phyloP scores from a whole-genome alignment of 768 basidiomycete species.

The Russula sp. region DNA sequence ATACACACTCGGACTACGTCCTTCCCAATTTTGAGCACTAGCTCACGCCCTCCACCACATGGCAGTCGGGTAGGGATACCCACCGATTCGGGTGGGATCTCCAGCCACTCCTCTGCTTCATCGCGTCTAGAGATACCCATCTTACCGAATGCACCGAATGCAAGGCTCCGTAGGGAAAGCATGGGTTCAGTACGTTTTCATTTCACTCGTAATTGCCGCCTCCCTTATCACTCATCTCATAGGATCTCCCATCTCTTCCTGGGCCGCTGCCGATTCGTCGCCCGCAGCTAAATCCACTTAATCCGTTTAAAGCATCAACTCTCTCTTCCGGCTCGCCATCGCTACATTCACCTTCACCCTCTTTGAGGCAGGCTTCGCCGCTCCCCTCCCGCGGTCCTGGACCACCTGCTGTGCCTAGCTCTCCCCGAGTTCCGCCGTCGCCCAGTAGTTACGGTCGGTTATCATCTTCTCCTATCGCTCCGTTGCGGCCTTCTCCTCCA shows the following conservation, averaged over 20 bases:
- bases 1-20: conserved; percentile 33
- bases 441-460: conserved; percentile 29
- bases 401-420: conserved; percentile 30
- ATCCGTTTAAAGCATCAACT: conserved; percentile 45
- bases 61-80: conserved; percentile 22
- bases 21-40: conserved; percentile 31
- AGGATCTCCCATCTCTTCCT: conserved; percentile 35
- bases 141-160: conserved; percentile 22
- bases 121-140: conserved; percentile 25
- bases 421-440: conserved; percentile 37
- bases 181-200: conserved; percentile 30
- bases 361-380: conserved; percentile 41
- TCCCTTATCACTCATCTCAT: background rate
- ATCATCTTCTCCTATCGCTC: conserved; percentile 28
- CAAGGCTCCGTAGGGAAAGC: conserved; percentile 47
- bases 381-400: conserved; percentile 31
- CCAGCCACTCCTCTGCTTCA: conserved; percentile 36
- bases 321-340: conserved; percentile 42
- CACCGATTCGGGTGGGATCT: conserved; percentile 25
- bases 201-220: background rate
- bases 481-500: conserved; percentile 35
- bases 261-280: conserved; percentile 40
- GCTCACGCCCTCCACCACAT: conserved; percentile 31
- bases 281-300: conserved; percentile 35
- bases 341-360: conserved; percentile 42